Conservation (phyloP, 805 yeast genomes). For the Wickerhamiella occidentalis region DNA sequence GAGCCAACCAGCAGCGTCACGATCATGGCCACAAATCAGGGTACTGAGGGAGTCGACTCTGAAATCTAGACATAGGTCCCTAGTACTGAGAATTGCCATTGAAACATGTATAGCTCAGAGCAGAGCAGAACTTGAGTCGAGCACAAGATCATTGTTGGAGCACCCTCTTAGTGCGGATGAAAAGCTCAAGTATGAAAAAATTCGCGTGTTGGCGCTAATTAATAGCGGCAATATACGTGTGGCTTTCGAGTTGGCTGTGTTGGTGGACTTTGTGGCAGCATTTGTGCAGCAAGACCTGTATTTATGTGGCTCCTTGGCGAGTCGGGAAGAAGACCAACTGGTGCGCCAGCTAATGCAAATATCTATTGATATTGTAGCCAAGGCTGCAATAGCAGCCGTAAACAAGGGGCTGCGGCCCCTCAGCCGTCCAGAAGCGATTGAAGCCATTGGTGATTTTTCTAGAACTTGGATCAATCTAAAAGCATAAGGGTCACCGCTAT, state of each 20-base stretch:
- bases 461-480: not conserved
- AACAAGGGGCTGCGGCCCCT: not conserved
- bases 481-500: not conserved
- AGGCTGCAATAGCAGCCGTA: not conserved
- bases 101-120: conserved; percentile 1
- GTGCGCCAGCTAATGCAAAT: not conserved
- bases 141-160: not conserved
- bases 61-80: not conserved
- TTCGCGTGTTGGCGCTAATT: not conserved
- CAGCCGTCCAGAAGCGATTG: not conserved
- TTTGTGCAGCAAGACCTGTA: not conserved
- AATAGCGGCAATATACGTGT: not conserved
- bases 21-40: not conserved
- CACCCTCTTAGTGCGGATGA: not conserved
- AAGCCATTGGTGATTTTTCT: not conserved
- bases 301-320: not conserved
- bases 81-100: not conserved
- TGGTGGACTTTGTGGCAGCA: not conserved
- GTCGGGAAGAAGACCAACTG: not conserved
- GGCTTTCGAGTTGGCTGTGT: not conserved
- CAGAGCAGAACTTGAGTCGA: not conserved
- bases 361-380: not conserved
- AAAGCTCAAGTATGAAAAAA: not conserved
- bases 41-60: not conserved
- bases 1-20: not conserved